These are phyloP conservation scores for Daphne laureola DNA, from an alignment of 441 rosid genomes.

Conservation along the genomic window DNA sequence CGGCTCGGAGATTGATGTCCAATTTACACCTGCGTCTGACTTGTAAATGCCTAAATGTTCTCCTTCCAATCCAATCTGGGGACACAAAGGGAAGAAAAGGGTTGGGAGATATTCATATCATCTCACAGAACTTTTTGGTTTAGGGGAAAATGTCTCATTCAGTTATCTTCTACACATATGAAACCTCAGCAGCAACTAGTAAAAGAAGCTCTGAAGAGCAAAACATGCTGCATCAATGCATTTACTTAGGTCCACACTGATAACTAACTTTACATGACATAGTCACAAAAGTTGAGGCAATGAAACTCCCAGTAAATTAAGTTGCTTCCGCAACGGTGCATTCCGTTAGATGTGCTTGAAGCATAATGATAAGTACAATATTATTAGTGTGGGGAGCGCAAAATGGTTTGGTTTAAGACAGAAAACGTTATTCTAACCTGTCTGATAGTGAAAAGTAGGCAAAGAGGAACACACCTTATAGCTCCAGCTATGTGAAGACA, in stretches of 20 bases:
- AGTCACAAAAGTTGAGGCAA: too few relatives aligned
- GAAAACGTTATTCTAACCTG: neutral
- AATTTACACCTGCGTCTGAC: slow-evolving; percentile 41
- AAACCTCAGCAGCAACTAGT: neutral
- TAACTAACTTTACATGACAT: too few relatives aligned
- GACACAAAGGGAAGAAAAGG: slow-evolving; percentile 9
- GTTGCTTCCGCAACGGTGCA: too few relatives aligned
- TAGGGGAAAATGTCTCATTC: slow-evolving; percentile 1
- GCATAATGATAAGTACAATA: too few relatives aligned
- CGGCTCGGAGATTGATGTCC: slow-evolving; percentile 62
- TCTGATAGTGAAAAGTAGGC: neutral
- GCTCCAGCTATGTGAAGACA: slow-evolving; percentile 58
- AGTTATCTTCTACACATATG: neutral
- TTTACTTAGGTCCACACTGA: too few relatives aligned
- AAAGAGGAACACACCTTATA: slow-evolving; percentile 71
- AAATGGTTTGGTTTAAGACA: too few relatives aligned
- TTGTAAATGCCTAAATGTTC: slow-evolving; percentile 62
- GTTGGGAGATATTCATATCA: slow-evolving; percentile 1
- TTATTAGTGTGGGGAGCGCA: too few relatives aligned
- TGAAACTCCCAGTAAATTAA: too few relatives aligned
- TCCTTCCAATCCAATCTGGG: slow-evolving; percentile 80
- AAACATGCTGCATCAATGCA: too few relatives aligned
- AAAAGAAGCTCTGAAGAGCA: neutral
- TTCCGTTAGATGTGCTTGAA: too few relatives aligned
- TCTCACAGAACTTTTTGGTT: too few relatives aligned